These are phyloP conservation scores for Gyromitra esculenta DNA, from an alignment of 2,329 filamentous ascomycete genomes.

Conservation along the genomic window DNA sequence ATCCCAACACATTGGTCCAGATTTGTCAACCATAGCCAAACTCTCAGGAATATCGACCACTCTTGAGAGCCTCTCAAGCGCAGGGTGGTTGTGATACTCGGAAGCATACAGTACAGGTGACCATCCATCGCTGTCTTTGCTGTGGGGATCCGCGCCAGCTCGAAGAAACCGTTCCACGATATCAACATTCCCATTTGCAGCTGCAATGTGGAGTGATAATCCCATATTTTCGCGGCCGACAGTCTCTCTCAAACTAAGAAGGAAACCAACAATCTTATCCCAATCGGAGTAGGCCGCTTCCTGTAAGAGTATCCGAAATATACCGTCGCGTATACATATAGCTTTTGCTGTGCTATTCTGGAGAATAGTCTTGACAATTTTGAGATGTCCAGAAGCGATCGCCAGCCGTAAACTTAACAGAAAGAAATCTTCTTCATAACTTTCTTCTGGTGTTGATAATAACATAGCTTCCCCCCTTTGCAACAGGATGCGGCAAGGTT, in stretches of 20 bases:
- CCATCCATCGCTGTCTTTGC: neutral
- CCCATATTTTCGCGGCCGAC: neutral
- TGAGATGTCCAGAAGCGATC: neutral
- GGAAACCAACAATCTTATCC: neutral
- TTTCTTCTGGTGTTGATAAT: neutral
- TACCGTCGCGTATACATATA: neutral
- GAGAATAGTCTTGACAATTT: neutral
- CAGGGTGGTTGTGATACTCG: neutral
- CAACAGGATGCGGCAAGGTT: neutral
- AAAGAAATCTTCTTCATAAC: neutral
- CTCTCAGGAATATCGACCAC: neutral
- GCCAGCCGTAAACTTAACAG: neutral
- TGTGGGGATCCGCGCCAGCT: slow-evolving; percentile 3
- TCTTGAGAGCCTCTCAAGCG: neutral
- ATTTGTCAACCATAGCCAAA: neutral
- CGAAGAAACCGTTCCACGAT: slow-evolving; percentile 3
- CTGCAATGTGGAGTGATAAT: slow-evolving; percentile 22
- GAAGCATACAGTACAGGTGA: slow-evolving; percentile 13
- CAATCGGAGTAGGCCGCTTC: slow-evolving; percentile 6
- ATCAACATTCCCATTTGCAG: neutral
- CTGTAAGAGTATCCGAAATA: neutral
- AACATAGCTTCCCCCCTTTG: neutral
- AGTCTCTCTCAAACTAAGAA: slow-evolving; percentile 2
- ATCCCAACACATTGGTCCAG: slow-evolving; percentile 17
- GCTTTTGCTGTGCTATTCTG: neutral